Evolutionary conservation across 306 rosid genomes (phyloP).

Genomic region (Aeschynomene evenia): DNA sequence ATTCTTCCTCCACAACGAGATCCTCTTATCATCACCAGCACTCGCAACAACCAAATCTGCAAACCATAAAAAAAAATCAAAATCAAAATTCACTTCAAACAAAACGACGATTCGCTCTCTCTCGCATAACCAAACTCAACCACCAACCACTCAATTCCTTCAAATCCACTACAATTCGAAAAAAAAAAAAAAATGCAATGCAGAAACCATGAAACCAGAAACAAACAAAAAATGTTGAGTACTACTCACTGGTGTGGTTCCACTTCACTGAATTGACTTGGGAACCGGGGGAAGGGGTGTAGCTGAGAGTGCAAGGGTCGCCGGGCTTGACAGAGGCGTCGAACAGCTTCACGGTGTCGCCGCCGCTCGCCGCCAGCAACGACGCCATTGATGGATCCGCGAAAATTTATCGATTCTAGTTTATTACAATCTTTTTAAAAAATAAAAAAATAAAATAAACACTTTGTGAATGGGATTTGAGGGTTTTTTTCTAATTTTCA

Average conservation of each 20-base stretch:
- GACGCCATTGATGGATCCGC: slow-evolving; percentile 76
- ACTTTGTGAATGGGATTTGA: background rate
- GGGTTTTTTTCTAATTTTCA: background rate
- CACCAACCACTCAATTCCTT: background rate
- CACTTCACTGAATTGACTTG: slow-evolving; percentile 90
- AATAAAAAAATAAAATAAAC: too few species aligned
- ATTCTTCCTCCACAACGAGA: slow-evolving; percentile 83
- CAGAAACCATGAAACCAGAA: slow-evolving; percentile 11
- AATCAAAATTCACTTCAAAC: background rate
- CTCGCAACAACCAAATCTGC: slow-evolving; percentile 96
- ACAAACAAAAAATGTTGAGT: background rate
- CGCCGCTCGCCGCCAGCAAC: slow-evolving; percentile 83
- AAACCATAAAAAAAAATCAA: slow-evolving; percentile 15
- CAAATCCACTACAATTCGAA: background rate
- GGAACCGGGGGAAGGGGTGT: slow-evolving; percentile 75
- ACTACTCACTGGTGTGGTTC: slow-evolving; percentile 89
- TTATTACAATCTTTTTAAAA: too few species aligned
- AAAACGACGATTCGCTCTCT: background rate
- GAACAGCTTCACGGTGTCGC: slow-evolving; percentile 90
- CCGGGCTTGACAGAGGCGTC: slow-evolving; percentile 80
- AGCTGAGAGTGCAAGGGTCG: slow-evolving; percentile 88
- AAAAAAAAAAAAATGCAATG: background rate
- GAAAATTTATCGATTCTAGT: slow-evolving; percentile 12
- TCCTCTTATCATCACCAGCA: slow-evolving; percentile 96
- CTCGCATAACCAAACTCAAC: background rate